A percentile compares a stretch with the other conserved stretches of the same genome.
Evolutionary conservation across 306 rosid species (phyloP).

Genomic region (Inga laurina): DNA sequence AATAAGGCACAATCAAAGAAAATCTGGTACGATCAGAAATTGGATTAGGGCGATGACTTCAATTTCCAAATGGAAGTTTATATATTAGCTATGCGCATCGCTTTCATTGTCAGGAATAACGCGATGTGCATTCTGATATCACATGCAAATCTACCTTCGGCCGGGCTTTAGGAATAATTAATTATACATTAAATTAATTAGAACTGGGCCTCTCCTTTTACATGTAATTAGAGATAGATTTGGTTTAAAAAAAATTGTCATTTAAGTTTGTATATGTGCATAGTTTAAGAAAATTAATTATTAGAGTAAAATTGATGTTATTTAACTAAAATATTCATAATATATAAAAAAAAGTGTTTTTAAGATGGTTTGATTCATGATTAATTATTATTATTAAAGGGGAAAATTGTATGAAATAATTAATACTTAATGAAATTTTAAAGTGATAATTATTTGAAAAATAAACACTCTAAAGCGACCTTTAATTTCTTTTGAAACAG

Average conservation of each 20-base stretch:
- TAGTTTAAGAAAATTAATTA: background rate
- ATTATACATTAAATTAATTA: background rate
- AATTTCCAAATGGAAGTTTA: conserved; percentile 5
- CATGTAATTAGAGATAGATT: background rate
- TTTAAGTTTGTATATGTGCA: background rate
- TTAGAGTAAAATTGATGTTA: background rate
- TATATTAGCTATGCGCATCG: background rate
- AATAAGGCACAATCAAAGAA: background rate
- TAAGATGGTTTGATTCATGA: background rate
- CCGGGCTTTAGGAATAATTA: background rate
- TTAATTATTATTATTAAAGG: background rate
- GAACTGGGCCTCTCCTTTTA: background rate
- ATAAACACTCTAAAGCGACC: too few species aligned
- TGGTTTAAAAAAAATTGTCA: background rate
- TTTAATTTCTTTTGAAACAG: background rate
- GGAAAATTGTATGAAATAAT: background rate
- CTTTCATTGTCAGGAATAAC: background rate
- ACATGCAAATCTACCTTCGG: background rate
- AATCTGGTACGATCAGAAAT: background rate
- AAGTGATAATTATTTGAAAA: too few species aligned
- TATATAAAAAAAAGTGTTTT: background rate
- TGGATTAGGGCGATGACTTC: conserved; percentile 11
- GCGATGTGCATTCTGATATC: conserved; percentile 8
- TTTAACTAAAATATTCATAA: background rate
- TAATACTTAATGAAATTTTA: too few species aligned